Conservation (phyloP, 257 asterid species). For the Sherardia arvensis region DNA sequence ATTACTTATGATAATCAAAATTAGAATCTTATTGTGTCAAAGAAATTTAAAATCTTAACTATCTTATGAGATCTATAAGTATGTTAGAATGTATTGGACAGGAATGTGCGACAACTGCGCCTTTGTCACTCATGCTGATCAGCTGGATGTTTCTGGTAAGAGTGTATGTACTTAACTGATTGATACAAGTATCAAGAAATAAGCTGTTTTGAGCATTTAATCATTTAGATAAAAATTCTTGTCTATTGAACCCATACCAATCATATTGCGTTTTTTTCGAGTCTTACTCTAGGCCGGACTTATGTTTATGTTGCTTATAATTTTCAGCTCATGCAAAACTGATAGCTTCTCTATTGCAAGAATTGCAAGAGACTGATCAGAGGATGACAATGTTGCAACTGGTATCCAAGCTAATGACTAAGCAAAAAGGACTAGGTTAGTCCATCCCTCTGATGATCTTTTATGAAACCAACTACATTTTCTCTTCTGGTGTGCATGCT, state of each 20-base stretch:
- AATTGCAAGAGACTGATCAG: slow-evolving; percentile 68
- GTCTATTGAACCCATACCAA: neutral
- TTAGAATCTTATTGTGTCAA: slow-evolving; percentile 11
- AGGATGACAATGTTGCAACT: slow-evolving; percentile 76
- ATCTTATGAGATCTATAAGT: neutral
- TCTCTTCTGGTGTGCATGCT: neutral
- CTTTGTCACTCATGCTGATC: slow-evolving; percentile 51
- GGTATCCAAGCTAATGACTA: slow-evolving; percentile 73
- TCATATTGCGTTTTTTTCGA: neutral
- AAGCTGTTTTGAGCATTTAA: neutral
- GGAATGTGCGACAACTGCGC: slow-evolving; percentile 99
- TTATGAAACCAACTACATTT: neutral
- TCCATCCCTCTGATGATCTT: slow-evolving; percentile 6
- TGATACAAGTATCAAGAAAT: neutral
- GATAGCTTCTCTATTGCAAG: slow-evolving; percentile 56
- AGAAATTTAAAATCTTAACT: too few species aligned
- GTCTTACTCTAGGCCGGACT: neutral
- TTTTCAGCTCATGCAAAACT: slow-evolving; percentile 64
- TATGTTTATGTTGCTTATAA: slow-evolving; percentile 13
- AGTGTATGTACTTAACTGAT: neutral
- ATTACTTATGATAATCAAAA: slow-evolving; percentile 8
- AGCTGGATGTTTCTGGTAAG: slow-evolving; percentile 80
- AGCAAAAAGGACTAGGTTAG: slow-evolving; percentile 60
- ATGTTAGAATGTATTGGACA: slow-evolving; percentile 25
- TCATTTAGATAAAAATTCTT: neutral